Percentiles rank a stretch among this genome's conserved stretches.
Evolutionary conservation across 768 basidiomycete species (phyloP).

Genomic region (Lactarius indigo): DNA sequence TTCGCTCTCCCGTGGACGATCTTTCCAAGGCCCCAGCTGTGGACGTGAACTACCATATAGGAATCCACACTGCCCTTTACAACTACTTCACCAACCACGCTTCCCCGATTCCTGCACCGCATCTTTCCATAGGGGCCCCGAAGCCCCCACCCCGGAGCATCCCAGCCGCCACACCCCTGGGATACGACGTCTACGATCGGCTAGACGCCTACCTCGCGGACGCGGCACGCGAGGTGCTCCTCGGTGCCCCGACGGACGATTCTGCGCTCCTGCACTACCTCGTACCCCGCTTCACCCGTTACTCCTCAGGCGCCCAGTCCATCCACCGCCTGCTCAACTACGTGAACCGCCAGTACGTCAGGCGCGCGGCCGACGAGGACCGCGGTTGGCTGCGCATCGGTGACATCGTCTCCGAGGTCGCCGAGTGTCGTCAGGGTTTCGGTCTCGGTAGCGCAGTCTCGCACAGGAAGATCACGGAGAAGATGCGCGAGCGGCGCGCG

Average conservation of each 20-base stretch:
- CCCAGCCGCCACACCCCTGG: slow-evolving; percentile 30
- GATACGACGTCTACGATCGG: slow-evolving; percentile 63
- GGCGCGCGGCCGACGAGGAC: slow-evolving; percentile 75
- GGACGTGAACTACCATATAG: slow-evolving; percentile 68
- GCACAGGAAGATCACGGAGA: slow-evolving; percentile 57
- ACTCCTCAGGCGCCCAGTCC: slow-evolving; percentile 60
- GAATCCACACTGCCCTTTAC: slow-evolving; percentile 79
- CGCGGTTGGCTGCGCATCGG: slow-evolving; percentile 69
- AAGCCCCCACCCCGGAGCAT: not conserved
- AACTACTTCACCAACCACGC: slow-evolving; percentile 56
- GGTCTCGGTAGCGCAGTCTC: slow-evolving; percentile 48
- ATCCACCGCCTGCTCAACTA: slow-evolving; percentile 75
- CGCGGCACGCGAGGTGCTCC: slow-evolving; percentile 23
- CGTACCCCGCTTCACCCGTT: slow-evolving; percentile 68
- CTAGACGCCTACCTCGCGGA: slow-evolving; percentile 70
- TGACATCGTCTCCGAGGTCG: slow-evolving; percentile 44
- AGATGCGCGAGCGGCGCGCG: slow-evolving; percentile 53
- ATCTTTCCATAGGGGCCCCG: not conserved
- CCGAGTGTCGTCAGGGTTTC: slow-evolving; percentile 26
- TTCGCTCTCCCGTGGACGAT: slow-evolving; percentile 63
- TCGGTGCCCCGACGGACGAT: slow-evolving; percentile 40
- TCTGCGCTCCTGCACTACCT: slow-evolving; percentile 64
- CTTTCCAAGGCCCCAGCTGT: slow-evolving; percentile 62
- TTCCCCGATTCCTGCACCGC: slow-evolving; percentile 17
- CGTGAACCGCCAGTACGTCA: slow-evolving; percentile 66